Percentiles rank a stretch among this genome's conserved stretches.
Evolutionary conservation across 345 rosid species (phyloP).

Genomic region (Excoecaria cochinchinensis): DNA sequence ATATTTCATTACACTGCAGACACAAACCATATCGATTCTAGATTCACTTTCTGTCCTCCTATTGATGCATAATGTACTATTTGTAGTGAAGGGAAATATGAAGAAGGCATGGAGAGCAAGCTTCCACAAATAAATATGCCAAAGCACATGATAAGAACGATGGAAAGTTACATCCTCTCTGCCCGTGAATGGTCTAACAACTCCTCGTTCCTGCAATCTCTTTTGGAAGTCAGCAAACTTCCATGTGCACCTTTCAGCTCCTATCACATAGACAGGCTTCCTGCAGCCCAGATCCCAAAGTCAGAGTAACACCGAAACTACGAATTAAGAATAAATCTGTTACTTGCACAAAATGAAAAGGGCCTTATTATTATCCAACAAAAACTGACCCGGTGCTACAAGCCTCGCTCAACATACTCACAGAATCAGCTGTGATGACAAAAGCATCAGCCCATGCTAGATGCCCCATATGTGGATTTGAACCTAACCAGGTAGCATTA

Average conservation of each 20-base stretch:
- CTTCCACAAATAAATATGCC: background rate
- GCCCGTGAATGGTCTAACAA: constrained; percentile 27
- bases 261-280: constrained; percentile 28
- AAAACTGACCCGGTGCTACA: constrained; percentile 34
- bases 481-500: constrained; percentile 17
- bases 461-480: constrained; percentile 36
- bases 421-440: constrained; percentile 32
- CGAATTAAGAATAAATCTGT: background rate
- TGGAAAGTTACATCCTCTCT: constrained; percentile 24
- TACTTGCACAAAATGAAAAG: background rate
- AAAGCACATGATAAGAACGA: background rate
- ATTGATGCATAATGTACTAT: background rate
- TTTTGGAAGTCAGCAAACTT: constrained; percentile 35
- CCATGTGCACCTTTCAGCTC: constrained; percentile 33
- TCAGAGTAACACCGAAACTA: constrained; percentile 10
- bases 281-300: constrained; percentile 16
- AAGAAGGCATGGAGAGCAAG: background rate
- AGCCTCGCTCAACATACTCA: constrained; percentile 32
- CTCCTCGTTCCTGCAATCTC: constrained; percentile 17
- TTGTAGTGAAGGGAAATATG: background rate
- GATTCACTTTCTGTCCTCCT: background rate
- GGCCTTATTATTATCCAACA: constrained; percentile 2
- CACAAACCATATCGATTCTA: background rate
- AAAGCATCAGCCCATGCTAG: constrained; percentile 39
- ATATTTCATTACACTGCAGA: background rate